Evolutionary conservation across 352 stramenopile genomes (phyloP).

Genomic region (Globisporangium heterothallicum): DNA sequence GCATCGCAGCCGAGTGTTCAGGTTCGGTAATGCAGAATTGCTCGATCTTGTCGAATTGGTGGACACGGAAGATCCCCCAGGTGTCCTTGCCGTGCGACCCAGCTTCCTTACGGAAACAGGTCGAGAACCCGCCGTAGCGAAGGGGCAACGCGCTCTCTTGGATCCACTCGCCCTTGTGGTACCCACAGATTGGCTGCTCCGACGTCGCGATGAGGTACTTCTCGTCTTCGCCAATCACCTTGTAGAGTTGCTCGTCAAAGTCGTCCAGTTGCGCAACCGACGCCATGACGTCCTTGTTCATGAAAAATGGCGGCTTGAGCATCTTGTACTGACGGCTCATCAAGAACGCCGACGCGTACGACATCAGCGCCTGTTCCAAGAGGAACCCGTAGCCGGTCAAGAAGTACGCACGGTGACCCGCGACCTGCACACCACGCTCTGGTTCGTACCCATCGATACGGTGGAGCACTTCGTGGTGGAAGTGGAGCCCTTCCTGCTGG

Average conservation of each 20-base stretch:
- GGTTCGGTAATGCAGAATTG: slow-evolving; percentile 97
- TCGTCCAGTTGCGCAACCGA: slow-evolving; percentile 98
- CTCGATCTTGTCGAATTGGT: slow-evolving; percentile 99
- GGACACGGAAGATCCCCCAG: slow-evolving; percentile 99
- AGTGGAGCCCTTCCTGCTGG: slow-evolving; percentile 84
- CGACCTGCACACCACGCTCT: slow-evolving; percentile 92
- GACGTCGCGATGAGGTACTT: slow-evolving; percentile 99
- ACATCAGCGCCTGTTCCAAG: slow-evolving; percentile 99
- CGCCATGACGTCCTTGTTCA: slow-evolving; percentile 99
- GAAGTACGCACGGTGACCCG: slow-evolving; percentile 98
- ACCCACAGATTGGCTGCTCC: slow-evolving; percentile 99
- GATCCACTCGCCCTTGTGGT: slow-evolving; percentile 94
- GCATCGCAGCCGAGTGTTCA: slow-evolving; percentile 90
- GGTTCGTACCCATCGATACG: slow-evolving; percentile 99
- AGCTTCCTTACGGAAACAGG: slow-evolving; percentile 99
- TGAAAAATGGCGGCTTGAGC: slow-evolving; percentile 99
- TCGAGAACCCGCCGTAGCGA: slow-evolving; percentile 95
- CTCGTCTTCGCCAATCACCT: slow-evolving; percentile 95
- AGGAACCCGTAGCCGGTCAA: slow-evolving; percentile 97
- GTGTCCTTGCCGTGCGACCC: slow-evolving; percentile 98
- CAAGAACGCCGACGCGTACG: slow-evolving; percentile 98
- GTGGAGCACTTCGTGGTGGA: slow-evolving; percentile 96
- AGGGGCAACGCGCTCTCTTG: slow-evolving; percentile 76
- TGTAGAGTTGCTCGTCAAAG: slow-evolving; percentile 99
- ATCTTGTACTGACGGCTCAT: slow-evolving; percentile 95